Base-by-base conservation (phyloP, 2,329 filamentous ascomycete species). In the Trichophyton equinum region DNA sequence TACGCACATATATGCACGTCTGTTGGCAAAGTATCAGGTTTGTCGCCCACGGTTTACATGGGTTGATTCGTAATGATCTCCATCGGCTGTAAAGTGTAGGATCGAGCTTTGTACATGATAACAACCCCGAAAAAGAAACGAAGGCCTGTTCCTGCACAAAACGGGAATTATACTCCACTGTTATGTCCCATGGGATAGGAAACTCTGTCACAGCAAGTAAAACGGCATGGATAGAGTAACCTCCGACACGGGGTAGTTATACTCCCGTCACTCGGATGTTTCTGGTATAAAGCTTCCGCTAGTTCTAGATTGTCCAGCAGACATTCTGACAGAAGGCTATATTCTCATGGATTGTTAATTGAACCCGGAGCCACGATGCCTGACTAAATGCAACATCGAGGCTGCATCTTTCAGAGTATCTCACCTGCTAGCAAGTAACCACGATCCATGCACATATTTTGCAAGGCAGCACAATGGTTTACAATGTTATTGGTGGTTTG, bases 71-170 rank as follows among this genome's bases (percentile, higher is more conserved):
- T 55, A 55, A 55, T 55, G 51, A 55, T 55, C 51, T 55, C 51
- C 27, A 18, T 55, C 51, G 27, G 51, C 18, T 55, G 51, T 18
- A 3, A 38, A 38, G 51, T 9, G 11, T 9, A 55, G 51, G 18
- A 20, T 36, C 25, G 51, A 55, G 51, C 51, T 55, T 55, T 13
- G 6, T 55, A 36, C 51, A 36, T 55, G 4, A 36, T 36, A 42
- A 36, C 55, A 57, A 57, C 55, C 55, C 55, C 11, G 42, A 59
- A 59, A 59, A 59, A 59, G 57, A 36, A 59, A 59, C n/a, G 42
- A 49, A 18, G 18, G 57, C n/a, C 55, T 44, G 57, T 59, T 59
- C 57, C 57, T 59, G 57, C 57, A 59, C 57, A 55, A 9, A 55
- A 55, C 51, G 27, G 51, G 51, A 55, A 18, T 36, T 55, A 55